Evolutionary conservation across 129 eudicot species (phyloP), one percentile per base, ranked within the genome.

Genomic region (Pseudognaphalium luteoalbum): DNA sequence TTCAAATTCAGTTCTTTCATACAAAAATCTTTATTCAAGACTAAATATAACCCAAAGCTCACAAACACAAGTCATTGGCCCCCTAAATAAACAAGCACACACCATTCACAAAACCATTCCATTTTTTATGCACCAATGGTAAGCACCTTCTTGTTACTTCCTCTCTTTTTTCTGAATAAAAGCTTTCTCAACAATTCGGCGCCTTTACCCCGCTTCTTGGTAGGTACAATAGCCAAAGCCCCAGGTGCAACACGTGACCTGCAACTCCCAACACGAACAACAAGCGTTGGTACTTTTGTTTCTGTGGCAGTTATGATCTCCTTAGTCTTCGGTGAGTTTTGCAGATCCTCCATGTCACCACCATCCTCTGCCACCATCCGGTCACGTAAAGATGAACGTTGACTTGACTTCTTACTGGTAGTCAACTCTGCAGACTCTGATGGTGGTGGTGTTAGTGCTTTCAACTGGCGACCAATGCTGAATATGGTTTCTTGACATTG

Each of bases 401-500:
- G 77, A 56, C 82, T 65, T 22, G 80, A 47, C 71, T 72, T 81
- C 51, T 83, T 76, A 15, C 58, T 72, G 5, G 57, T 77, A 9
- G 72, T 80, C 72, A 66, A 66, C 34, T 68, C 81, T 35, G 83
- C 21, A 28, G 78, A 10, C 62, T 76, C 92, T 11, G 76, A 3
- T 47, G 54, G 74, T 65, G 82, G 47, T n/a, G 83, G 82, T 50
- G 85, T 52, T 63, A 93, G 82, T 33, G 89, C 88, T 77, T 93
- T 93, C 35, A 93, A 72, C 80, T 93, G 98, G 74, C 85, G 87
- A n/a, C 95, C 90, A 7, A 90, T 88, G 82, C 82, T 86, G 52
- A 88, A 70, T 19, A 90, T 87, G 73, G 96, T 88, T 79, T 90
- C 89, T 81, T 92, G 94, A 50, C 96, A 92, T 79, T 90, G 86